Conservation (phyloP, 805 yeast genomes). For the Cyberlindnera japonica region DNA sequence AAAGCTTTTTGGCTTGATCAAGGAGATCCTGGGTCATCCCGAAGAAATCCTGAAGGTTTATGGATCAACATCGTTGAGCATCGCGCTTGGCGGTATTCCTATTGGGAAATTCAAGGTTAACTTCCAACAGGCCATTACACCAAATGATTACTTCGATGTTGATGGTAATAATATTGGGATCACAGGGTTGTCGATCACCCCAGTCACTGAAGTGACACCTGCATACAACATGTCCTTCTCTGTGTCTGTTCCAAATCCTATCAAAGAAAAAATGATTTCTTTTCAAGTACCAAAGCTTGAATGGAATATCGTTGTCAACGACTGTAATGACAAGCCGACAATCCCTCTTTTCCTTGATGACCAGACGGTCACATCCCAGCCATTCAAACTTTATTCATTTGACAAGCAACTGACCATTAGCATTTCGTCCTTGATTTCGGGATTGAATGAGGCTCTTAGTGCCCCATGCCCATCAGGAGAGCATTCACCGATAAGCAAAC, state of each 20-base stretch:
- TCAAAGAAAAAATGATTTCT: conserved; percentile 19
- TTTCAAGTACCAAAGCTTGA: conserved; percentile 32
- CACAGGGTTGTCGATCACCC: conserved; percentile 24
- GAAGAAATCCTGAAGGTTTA: conserved; percentile 30
- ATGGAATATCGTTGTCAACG: conserved; percentile 36
- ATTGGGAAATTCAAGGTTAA: conserved; percentile 30
- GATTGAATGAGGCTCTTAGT: conserved; percentile 7
- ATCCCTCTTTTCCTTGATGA: conserved; percentile 28
- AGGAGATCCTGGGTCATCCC: conserved; percentile 30
- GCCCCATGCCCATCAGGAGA: conserved; percentile 1
- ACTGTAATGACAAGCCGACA: conserved; percentile 31
- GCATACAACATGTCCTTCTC: conserved; percentile 22
- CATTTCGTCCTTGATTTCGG: conserved; percentile 10
- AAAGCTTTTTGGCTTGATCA: conserved; percentile 33
- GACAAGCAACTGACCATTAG: conserved; percentile 13
- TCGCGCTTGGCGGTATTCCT: conserved; percentile 34
- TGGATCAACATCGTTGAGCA: conserved; percentile 33
- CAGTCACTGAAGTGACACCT: conserved; percentile 20
- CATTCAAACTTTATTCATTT: conserved; percentile 17
- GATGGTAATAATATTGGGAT: conserved; percentile 24
- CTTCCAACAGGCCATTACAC: conserved; percentile 29
- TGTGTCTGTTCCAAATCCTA: conserved; percentile 21
- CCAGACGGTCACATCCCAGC: conserved; percentile 6
- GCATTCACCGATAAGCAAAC: conserved; percentile 17
- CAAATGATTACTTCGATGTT: conserved; percentile 22